These are phyloP conservation scores for Trichoderma afroharzianum DNA, from an alignment of 2,329 filamentous ascomycete genomes.

Conservation along the genomic window DNA sequence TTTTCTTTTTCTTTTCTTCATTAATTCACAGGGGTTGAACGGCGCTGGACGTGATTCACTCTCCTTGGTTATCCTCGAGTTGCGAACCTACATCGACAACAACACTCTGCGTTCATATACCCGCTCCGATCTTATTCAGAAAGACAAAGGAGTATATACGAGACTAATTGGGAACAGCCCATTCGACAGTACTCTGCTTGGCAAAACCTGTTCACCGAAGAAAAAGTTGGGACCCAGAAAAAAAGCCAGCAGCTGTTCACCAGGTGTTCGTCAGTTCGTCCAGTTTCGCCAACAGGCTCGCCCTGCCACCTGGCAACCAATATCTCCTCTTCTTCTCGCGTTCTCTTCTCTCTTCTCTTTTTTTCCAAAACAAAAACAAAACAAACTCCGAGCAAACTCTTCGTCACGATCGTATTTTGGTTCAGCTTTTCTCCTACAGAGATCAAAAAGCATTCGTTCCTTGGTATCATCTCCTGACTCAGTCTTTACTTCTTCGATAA, in stretches of 20 bases:
- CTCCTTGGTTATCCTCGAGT: not conserved
- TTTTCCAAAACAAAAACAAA: not conserved
- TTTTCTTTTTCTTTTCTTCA: not conserved
- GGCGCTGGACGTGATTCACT: conserved; percentile 20
- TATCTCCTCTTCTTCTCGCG: not conserved
- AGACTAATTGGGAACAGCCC: not conserved
- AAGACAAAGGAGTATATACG: not conserved
- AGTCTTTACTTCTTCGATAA: conserved; percentile 9
- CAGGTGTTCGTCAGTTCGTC: not conserved
- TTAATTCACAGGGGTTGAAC: conserved; percentile 15
- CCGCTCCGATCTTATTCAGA: not conserved
- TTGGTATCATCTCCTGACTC: not conserved
- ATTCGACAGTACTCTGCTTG: not conserved
- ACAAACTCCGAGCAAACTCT: not conserved
- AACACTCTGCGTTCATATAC: not conserved
- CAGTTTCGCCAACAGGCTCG: not conserved
- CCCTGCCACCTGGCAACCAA: conserved; percentile 12
- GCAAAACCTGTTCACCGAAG: not conserved
- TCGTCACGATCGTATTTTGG: conserved; percentile 12
- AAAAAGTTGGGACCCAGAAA: not conserved
- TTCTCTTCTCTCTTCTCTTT: conserved; percentile 1
- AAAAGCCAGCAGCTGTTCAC: conserved; percentile 4
- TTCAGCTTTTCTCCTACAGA: conserved; percentile 16
- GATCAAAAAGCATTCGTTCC: conserved; percentile 15
- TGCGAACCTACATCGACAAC: not conserved